A percentile compares a stretch with the other conserved stretches of the same genome.
Conservation (phyloP, 2,329 filamentous ascomycete species). For the Exserohilum rostratum region DNA sequence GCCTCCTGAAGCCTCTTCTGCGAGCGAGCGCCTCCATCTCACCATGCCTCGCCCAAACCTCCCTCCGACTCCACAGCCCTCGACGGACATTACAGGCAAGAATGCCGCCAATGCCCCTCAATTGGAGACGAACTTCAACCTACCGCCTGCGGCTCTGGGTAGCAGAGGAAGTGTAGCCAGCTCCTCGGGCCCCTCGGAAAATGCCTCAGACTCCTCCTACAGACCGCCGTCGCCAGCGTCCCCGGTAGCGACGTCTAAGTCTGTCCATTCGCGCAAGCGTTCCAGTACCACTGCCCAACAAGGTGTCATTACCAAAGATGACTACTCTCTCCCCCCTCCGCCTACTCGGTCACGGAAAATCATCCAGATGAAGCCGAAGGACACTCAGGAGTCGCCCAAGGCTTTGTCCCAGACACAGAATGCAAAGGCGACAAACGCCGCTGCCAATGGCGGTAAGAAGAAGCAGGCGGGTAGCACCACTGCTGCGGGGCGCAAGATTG, state of each 20-base stretch:
- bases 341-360: slow-evolving; percentile 93
- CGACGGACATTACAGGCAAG: slow-evolving; percentile 77
- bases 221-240: slow-evolving; percentile 54
- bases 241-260: slow-evolving; percentile 39
- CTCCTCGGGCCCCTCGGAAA: slow-evolving; percentile 55
- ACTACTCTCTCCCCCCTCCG: slow-evolving; percentile 85
- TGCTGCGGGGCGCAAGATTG: slow-evolving; percentile 90
- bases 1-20: slow-evolving; percentile 14
- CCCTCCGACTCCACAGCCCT: slow-evolving; percentile 79
- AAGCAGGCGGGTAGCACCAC: slow-evolving; percentile 74
- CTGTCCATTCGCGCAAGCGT: slow-evolving; percentile 40
- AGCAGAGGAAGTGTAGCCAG: slow-evolving; percentile 51
- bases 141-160: slow-evolving; percentile 76
- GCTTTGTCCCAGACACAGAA: slow-evolving; percentile 23
- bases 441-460: slow-evolving; percentile 64
- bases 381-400: slow-evolving; percentile 32
- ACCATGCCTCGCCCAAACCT: slow-evolving; percentile 70
- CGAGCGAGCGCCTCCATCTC: slow-evolving; percentile 30
- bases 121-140: slow-evolving; percentile 72
- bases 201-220: slow-evolving; percentile 60
- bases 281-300: slow-evolving; percentile 34
- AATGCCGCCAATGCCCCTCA: slow-evolving; percentile 66
- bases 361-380: slow-evolving; percentile 89
- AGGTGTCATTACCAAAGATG: slow-evolving; percentile 59
- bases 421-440: slow-evolving; percentile 28